Evolutionary conservation across 2,329 filamentous ascomycete species (phyloP).

Genomic region (Aspergillus flavus): DNA sequence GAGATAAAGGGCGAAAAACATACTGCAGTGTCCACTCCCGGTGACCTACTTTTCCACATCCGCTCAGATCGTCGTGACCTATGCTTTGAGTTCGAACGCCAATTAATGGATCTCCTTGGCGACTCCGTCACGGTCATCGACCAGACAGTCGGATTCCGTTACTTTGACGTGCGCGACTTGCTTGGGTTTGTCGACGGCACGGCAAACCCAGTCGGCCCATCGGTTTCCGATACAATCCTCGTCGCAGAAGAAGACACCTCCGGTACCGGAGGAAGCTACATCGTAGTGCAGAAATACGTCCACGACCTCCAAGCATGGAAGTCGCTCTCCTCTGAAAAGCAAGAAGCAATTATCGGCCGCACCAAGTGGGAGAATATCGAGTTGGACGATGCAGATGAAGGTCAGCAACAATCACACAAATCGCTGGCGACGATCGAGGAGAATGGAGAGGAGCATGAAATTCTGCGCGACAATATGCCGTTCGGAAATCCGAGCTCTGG

Average conservation of each 20-base stretch:
- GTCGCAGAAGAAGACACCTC: conserved; percentile 47
- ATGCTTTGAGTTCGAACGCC: conserved; percentile 62
- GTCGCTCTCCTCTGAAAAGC: conserved; percentile 51
- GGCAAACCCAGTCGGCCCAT: conserved; percentile 57
- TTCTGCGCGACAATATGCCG: conserved; percentile 63
- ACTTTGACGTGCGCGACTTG: conserved; percentile 62
- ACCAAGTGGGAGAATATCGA: conserved; percentile 62
- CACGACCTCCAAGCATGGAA: conserved; percentile 56
- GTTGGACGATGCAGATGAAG: conserved; percentile 53
- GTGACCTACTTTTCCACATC: conserved; percentile 62
- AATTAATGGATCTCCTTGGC: conserved; percentile 54
- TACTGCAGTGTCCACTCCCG: conserved; percentile 58
- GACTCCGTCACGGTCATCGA: conserved; percentile 54
- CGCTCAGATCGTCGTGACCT: conserved; percentile 59
- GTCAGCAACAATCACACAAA: conserved; percentile 56
- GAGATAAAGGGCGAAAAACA: conserved; percentile 52
- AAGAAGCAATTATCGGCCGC: conserved; percentile 60
- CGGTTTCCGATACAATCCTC: conserved; percentile 48
- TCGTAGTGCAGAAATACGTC: conserved; percentile 63
- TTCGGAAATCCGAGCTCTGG: conserved; percentile 57
- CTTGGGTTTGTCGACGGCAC: conserved; percentile 64
- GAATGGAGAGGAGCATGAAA: conserved; percentile 54
- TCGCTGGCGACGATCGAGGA: conserved; percentile 58
- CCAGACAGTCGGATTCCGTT: conserved; percentile 60
- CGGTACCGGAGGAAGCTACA: conserved; percentile 55